A percentile compares a stretch with the other conserved stretches of the same genome.
Evolutionary conservation across 148 eudicot genomes (phyloP).

Genomic region (Chenopodium quinoa): DNA sequence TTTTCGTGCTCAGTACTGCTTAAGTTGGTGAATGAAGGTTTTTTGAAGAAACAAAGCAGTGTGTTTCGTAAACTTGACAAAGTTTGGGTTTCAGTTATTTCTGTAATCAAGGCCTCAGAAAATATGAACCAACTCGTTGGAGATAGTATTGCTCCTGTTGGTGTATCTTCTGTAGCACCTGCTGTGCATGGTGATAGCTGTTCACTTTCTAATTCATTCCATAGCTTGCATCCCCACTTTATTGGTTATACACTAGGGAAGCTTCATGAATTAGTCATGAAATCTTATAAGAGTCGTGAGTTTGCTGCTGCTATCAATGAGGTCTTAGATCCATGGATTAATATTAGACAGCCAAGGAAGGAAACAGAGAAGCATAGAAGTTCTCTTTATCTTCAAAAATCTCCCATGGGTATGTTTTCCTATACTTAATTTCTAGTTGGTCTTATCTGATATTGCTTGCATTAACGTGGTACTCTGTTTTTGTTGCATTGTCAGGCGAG

Average conservation of each 20-base stretch:
- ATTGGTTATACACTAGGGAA: conserved; percentile 89
- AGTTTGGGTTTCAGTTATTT: conserved; percentile 79
- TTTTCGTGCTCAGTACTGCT: conserved; percentile 57
- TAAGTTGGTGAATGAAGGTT: conserved; percentile 60
- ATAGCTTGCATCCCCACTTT: conserved; percentile 81
- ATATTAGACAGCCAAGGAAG: conserved; percentile 75
- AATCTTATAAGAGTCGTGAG: conserved; percentile 87
- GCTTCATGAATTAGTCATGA: conserved; percentile 97
- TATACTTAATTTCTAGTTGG: not conserved
- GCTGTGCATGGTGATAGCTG: conserved; percentile 29
- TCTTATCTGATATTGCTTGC: conserved; percentile 4
- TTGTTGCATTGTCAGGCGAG: not conserved
- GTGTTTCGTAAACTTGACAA: conserved; percentile 79
- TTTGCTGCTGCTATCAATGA: conserved; percentile 94
- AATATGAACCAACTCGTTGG: conserved; percentile 27
- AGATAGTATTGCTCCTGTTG: conserved; percentile 33
- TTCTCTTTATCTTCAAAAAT: conserved; percentile 29
- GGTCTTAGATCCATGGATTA: conserved; percentile 95
- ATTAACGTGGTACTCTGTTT: not conserved
- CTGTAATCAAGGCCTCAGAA: conserved; percentile 36
- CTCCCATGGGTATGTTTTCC: conserved; percentile 36
- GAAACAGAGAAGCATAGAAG: conserved; percentile 67
- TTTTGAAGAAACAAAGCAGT: conserved; percentile 60
- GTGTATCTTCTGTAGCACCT: conserved; percentile 36
- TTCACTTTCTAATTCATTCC: conserved; percentile 45